Conservation (phyloP, 2,329 filamentous ascomycete species). For the Periconia sp. region DNA sequence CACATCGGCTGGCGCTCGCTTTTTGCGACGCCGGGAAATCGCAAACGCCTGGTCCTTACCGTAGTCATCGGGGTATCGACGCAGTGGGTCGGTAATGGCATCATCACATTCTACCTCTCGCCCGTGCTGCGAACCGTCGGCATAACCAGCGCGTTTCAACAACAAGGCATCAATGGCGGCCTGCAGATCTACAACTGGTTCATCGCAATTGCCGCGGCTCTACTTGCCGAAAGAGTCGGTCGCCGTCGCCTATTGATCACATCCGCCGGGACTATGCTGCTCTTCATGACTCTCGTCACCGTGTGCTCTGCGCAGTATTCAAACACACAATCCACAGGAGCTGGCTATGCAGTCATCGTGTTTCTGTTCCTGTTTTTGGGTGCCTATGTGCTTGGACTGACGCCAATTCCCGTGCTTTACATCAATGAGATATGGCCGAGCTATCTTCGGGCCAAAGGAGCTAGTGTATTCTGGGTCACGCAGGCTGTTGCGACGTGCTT, state of each 20-base stretch:
- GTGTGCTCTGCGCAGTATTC: conserved; percentile 36
- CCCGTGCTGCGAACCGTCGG: conserved; percentile 43
- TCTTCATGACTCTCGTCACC: conserved; percentile 46
- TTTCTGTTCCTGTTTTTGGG: conserved; percentile 11
- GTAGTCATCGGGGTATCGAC: conserved; percentile 41
- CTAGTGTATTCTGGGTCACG: conserved; percentile 32
- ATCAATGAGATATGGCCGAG: conserved; percentile 36
- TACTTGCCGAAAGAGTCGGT: conserved; percentile 46
- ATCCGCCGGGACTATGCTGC: conserved; percentile 47
- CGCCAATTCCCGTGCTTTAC: conserved; percentile 30
- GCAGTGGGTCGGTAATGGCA: conserved; percentile 46
- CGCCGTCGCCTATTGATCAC: conserved; percentile 48
- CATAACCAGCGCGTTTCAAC: conserved; percentile 35
- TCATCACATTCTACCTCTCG: conserved; percentile 43
- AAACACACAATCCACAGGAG: not conserved
- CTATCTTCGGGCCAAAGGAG: conserved; percentile 19
- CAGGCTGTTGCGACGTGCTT: conserved; percentile 19
- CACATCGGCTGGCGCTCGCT: conserved; percentile 8
- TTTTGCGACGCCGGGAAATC: conserved; percentile 36
- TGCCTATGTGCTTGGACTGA: conserved; percentile 33
- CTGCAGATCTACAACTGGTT: conserved; percentile 47
- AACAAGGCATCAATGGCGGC: conserved; percentile 44
- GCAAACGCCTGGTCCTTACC: conserved; percentile 43
- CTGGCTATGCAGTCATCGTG: conserved; percentile 8
- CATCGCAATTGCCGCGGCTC: conserved; percentile 20